Percentiles rank a stretch among this genome's conserved stretches.
Evolutionary conservation across 139 green algal species (phyloP).

Genomic region (Monoraphidium neglectum): DNA sequence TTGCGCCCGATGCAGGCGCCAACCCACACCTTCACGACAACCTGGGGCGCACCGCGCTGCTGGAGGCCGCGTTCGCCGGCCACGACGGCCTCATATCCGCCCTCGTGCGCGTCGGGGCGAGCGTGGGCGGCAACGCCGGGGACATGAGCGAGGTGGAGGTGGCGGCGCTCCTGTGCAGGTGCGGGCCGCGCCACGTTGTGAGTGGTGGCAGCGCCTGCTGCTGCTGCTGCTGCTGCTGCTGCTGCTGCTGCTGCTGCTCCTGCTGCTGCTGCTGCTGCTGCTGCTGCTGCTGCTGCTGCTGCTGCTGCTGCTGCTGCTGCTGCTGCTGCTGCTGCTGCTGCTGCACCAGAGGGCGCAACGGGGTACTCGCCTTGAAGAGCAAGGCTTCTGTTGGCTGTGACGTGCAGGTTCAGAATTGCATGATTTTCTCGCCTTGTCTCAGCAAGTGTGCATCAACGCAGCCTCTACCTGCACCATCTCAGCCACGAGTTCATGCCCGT

Average conservation of each 20-base stretch:
- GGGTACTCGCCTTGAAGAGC: too few relatives aligned
- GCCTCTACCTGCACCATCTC: too few relatives aligned
- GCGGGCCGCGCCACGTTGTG: conserved; percentile 21
- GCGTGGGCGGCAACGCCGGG: not conserved
- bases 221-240: conserved; percentile 11
- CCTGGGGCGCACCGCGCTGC: conserved; percentile 39
- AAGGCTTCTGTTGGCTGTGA: too few relatives aligned
- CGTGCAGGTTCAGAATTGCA: too few relatives aligned
- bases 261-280: not conserved
- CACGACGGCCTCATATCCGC: not conserved
- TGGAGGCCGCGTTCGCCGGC: conserved; percentile 24
- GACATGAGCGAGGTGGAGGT: not conserved
- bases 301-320: not conserved
- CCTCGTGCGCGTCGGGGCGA: not conserved
- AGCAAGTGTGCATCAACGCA: too few relatives aligned
- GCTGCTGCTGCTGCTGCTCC: not conserved
- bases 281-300: conserved; percentile 1
- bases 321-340: too few relatives aligned
- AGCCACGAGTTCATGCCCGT: too few relatives aligned
- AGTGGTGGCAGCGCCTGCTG: conserved; percentile 8
- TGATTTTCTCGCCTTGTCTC: too few relatives aligned
- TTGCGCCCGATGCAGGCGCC: conserved; percentile 10
- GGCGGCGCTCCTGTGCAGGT: too few relatives aligned
- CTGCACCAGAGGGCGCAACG: too few relatives aligned
- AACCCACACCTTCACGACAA: conserved; percentile 30